Evolutionary conservation across 805 yeast species (phyloP).

Genomic region (Hanseniaspora hatyaiensis): DNA sequence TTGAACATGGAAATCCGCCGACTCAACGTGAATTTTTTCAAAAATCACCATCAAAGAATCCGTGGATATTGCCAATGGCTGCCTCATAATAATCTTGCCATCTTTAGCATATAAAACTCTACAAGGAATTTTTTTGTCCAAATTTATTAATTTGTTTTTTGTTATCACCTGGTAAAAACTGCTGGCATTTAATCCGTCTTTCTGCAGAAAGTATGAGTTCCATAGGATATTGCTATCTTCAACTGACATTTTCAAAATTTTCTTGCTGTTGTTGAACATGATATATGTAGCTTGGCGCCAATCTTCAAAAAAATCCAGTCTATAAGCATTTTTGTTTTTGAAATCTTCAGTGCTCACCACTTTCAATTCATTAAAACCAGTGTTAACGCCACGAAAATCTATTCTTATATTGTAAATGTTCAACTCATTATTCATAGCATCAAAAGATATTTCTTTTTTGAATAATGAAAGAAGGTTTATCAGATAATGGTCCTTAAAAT

Average conservation of each 20-base stretch:
- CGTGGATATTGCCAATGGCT: constrained; percentile 18
- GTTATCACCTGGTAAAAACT: constrained; percentile 20
- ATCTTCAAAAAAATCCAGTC: constrained; percentile 21
- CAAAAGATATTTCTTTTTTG: constrained; percentile 1
- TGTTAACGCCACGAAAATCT: background rate
- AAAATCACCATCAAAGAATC: constrained; percentile 22
- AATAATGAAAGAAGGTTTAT: background rate
- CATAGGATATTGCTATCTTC: constrained; percentile 49
- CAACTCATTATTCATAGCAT: background rate
- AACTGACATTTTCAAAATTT: constrained; percentile 65
- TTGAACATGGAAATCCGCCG: constrained; percentile 28
- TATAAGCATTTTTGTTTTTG: background rate
- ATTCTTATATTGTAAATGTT: background rate
- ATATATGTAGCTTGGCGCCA: constrained; percentile 73
- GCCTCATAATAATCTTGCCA: constrained; percentile 17
- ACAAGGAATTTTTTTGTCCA: constrained; percentile 16
- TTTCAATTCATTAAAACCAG: background rate
- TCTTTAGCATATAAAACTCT: constrained; percentile 13
- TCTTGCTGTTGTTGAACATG: constrained; percentile 63
- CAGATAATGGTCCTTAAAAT: background rate
- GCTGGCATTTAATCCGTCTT: constrained; percentile 19
- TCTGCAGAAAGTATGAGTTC: constrained; percentile 35
- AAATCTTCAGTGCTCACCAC: background rate
- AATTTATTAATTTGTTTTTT: constrained; percentile 17
- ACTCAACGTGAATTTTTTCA: background rate